Conservation (phyloP, 2,329 filamentous ascomycete genomes). For the Hypocreales sp. region DNA sequence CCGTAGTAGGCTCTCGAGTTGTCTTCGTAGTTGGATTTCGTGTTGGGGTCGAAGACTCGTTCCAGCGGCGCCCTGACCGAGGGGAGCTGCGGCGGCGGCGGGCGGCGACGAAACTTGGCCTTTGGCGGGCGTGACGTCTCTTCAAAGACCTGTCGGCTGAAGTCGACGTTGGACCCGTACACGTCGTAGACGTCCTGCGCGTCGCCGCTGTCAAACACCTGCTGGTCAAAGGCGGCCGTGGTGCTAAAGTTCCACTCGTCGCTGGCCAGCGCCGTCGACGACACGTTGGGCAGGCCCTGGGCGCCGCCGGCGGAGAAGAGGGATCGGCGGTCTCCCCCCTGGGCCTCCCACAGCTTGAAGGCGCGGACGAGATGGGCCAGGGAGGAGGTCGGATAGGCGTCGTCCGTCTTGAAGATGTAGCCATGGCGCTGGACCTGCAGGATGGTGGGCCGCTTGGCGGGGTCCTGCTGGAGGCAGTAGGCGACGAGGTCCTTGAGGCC, state of each 20-base stretch:
- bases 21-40: constrained; percentile 47
- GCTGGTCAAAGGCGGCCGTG: constrained; percentile 46
- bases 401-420: constrained; percentile 48
- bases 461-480: constrained; percentile 56
- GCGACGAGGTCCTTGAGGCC: constrained; percentile 54
- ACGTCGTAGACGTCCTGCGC: constrained; percentile 44
- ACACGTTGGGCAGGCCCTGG: constrained; percentile 30
- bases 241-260: constrained; percentile 57
- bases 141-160: constrained; percentile 26
- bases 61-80: constrained; percentile 44
- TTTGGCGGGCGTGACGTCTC: constrained; percentile 38
- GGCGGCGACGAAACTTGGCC: constrained; percentile 36
- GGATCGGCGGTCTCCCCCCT: constrained; percentile 54
- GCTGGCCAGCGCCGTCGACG: constrained; percentile 28
- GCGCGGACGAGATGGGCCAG: constrained; percentile 53
- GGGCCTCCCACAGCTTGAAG: constrained; percentile 61
- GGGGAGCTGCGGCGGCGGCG: constrained; percentile 42
- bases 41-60: constrained; percentile 51
- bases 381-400: constrained; percentile 46
- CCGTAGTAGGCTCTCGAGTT: constrained; percentile 48
- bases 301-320: constrained; percentile 46
- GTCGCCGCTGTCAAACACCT: constrained; percentile 35
- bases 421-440: constrained; percentile 53
- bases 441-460: constrained; percentile 52
- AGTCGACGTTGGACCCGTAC: constrained; percentile 42